phyloP scores from a whole-genome alignment of 2,329 filamentous ascomycete species.

The Penicillium sp. region DNA sequence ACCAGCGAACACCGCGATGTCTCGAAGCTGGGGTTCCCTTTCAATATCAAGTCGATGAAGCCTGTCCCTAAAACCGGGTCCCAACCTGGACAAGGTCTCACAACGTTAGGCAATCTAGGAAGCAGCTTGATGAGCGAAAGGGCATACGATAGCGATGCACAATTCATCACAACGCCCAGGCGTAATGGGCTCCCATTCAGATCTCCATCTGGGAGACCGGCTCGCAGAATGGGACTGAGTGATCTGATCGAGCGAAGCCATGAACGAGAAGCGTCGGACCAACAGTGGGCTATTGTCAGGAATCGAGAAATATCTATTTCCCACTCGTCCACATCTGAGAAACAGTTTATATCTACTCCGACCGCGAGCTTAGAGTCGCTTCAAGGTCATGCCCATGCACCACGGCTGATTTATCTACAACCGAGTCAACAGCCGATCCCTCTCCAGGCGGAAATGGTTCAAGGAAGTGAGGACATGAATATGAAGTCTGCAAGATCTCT shows the following conservation, averaged over 20 bases:
- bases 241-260: constrained; percentile 26
- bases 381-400: neutral
- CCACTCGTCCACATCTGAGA: constrained; percentile 15
- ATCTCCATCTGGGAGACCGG: constrained; percentile 10
- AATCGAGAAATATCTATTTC: constrained; percentile 1
- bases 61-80: constrained; percentile 4
- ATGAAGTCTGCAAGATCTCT: constrained; percentile 13
- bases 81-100: neutral
- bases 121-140: constrained; percentile 43
- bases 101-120: constrained; percentile 28
- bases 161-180: constrained; percentile 41
- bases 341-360: constrained; percentile 24
- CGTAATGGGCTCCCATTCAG: constrained; percentile 14
- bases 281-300: constrained; percentile 3
- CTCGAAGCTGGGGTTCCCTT: constrained; percentile 23
- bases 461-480: neutral
- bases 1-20: constrained; percentile 19
- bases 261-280: constrained; percentile 20
- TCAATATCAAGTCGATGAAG: constrained; percentile 23
- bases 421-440: neutral
- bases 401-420: neutral
- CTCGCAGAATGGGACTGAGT: constrained; percentile 20
- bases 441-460: neutral
- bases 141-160: constrained; percentile 49
- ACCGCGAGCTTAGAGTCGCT: constrained; percentile 10